Base-by-base conservation (phyloP, 2,329 filamentous ascomycete genomes). In the Nakataea oryzae region DNA sequence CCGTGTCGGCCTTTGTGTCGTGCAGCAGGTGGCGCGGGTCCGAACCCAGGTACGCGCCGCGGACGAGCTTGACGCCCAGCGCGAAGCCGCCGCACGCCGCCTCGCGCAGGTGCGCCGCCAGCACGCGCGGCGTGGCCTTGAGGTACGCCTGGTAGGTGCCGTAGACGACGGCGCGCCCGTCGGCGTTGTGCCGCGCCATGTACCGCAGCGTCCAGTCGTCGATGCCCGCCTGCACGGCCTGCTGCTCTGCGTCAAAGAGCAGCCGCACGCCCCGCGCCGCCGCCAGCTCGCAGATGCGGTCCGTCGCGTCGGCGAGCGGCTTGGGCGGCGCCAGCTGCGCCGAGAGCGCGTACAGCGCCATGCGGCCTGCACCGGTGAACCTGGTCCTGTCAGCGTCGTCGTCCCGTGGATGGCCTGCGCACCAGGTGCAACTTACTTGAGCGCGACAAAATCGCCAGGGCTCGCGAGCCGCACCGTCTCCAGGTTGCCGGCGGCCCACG, bases 181-280 rank as follows among this genome's bases (percentile, higher is more conserved):
- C 69, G 0, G 78, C 82, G 76, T 96, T 96, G 78, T 90, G 93
- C 70, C 83, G 85, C 68, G 84, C 83, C 78, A 92, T 90, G 67
- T 91, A 88, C n/a, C 81, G 76, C 59, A 95, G 74, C 6, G 87
- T 90, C 88, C 91, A 93, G 67, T 85, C 82, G 71, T 95, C 88
- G 64, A 96, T 93, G 9, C 91, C 91, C 7, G 82, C 77, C 74
- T 96, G 90, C 32, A 95, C 82, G 62, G 84, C 81, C 62, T 87
- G 86, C 73, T 96, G 91, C 74, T 97, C 93, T 1, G 91, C 93
- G 65, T 96, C 91, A 65, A 96, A 91, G 2, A 96, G 83, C 1
- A 97, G 80, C 3, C 85, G 82, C 3, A 96, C 85, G 28, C 87
- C 85, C 60, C 87, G 85, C 50, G 83, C 77, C 2, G 84, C 80